Base-by-base conservation (phyloP, 2,329 filamentous ascomycete species). In the Aspergillus nomiae region DNA sequence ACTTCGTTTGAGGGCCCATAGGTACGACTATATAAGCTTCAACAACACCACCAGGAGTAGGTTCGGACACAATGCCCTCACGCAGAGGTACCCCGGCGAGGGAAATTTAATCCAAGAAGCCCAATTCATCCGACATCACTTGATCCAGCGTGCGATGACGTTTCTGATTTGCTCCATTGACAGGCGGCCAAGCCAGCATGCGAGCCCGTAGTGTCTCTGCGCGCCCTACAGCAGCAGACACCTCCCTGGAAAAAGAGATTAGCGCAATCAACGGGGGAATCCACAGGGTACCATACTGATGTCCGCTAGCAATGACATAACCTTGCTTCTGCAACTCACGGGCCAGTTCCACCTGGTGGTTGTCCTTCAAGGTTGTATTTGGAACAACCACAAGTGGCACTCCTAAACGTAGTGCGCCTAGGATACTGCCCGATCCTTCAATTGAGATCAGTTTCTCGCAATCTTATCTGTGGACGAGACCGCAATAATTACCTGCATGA, bases 311-410 rank as follows among this genome's bases (percentile, higher is more conserved):
- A n/a, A 94, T 83, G 3, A 92, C 87, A 78, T 96, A 96, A 28
- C 90, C 89, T 68, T 92, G 87, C 28, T 83, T 80, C 36, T 90
- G 86, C 61, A 98, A 85, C 68, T 92, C 89, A 56, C 88, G 83
- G 0, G 94, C 94, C 60, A 99, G 85, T 76, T 98, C 92, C 24
- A 88, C 85, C 78, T 99, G 95, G 74, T 99, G 95, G 71, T 99
- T 94, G 73, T 96, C 89, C 70, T 97, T 85, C 0, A 99, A 85
- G 8, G 83, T 82, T 1, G 88, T 85, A 76, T 99, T 99, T 2
- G 94, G 91, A 2, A 99, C 93, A 0, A 97, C 92, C 56, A 99
- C 85, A n/a, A 98, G 81, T 3, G 92, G 89, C 0, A 93, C 82
- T 16, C 87, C 86, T 58, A 91, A 81, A 50, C 91, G 87, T 65